Base-by-base conservation (phyloP, 2,329 filamentous ascomycete genomes). In the Diaporthe vaccinii region DNA sequence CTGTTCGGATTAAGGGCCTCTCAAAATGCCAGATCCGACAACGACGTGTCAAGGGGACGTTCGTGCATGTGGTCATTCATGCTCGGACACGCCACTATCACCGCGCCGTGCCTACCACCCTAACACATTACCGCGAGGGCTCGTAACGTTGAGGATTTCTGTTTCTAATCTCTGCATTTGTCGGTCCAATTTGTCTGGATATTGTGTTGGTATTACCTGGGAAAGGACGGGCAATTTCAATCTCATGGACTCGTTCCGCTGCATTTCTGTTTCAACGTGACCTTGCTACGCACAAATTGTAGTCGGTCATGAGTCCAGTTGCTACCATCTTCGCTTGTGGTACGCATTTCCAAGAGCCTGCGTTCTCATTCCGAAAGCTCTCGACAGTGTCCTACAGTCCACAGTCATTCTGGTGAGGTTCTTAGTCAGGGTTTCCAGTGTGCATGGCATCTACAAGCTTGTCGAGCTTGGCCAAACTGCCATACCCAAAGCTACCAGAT, bases 151-250 rank as follows among this genome's bases (percentile, higher is more conserved):
- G 7, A 25, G 59, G 59, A 31, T 3, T 25, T 31, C 28, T 46
- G 5, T 25, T 25, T 7, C 8, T 8, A 5, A 31, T 65, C 2
- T 62, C 59, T 28, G 36, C 4, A 15, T 1, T 2, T 2, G 20
- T 62, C 4, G 3, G 9, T 17, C 22, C 15, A 9, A 22, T 31
- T 12, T 31, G 59, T 2, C 12, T 25, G 4, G 9, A 31, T 8
- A 7, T 46, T 4, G 3, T 0, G 12, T 12, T 25, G 4, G 15
- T 31, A 7, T 3, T 25, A 3, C 25, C 8, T 4, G 1, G 2
- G 12, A 2, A 22, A n/a, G 5, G 31, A 59, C 15, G 17, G 31
- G 10, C 31, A 39, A 36, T 36, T 8, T 31, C 20, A 39, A n/a
- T 39, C 25, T n/a, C 2, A 14, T n/a, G 28, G 31, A 6, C 57